These are phyloP conservation scores for Didymosphaeria variabile DNA, from an alignment of 2,329 filamentous ascomycete genomes.

Conservation along the genomic window DNA sequence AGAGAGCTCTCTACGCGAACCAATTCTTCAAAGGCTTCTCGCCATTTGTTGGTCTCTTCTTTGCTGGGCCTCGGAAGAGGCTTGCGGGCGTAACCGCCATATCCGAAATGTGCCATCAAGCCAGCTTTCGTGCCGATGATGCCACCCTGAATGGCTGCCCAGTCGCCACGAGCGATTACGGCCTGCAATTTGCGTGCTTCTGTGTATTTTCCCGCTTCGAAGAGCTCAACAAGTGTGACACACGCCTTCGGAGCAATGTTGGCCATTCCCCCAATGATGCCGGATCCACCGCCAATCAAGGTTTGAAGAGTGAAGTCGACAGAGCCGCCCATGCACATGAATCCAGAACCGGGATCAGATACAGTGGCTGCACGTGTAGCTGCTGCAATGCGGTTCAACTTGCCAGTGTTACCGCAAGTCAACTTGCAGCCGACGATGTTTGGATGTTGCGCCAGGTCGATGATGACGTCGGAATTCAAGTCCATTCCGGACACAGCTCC, in stretches of 20 bases:
- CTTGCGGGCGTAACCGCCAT: slow-evolving; percentile 69
- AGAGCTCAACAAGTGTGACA: slow-evolving; percentile 68
- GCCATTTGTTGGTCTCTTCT: slow-evolving; percentile 52
- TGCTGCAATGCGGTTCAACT: slow-evolving; percentile 68
- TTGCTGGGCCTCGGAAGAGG: slow-evolving; percentile 63
- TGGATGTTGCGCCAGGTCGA: slow-evolving; percentile 67
- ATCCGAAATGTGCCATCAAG: slow-evolving; percentile 69
- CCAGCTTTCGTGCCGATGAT: slow-evolving; percentile 75
- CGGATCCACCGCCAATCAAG: slow-evolving; percentile 73
- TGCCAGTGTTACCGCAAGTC: slow-evolving; percentile 75
- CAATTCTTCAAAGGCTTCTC: slow-evolving; percentile 56
- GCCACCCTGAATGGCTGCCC: slow-evolving; percentile 73
- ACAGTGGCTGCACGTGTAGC: slow-evolving; percentile 56
- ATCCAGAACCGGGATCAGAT: slow-evolving; percentile 58
- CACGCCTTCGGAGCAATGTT: slow-evolving; percentile 76
- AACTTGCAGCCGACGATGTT: slow-evolving; percentile 76
- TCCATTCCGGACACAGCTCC: slow-evolving; percentile 71
- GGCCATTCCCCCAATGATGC: slow-evolving; percentile 75
- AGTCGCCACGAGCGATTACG: slow-evolving; percentile 72
- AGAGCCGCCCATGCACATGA: slow-evolving; percentile 76
- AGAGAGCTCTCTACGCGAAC: slow-evolving; percentile 53
- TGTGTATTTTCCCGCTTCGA: slow-evolving; percentile 64
- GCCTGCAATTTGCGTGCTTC: slow-evolving; percentile 72
- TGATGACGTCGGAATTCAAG: slow-evolving; percentile 69
- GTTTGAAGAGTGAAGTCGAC: slow-evolving; percentile 79